Percentiles rank a stretch among this genome's conserved stretches.
phyloP scores from a whole-genome alignment of 129 eudicot genomes.

The Arctium minus region DNA sequence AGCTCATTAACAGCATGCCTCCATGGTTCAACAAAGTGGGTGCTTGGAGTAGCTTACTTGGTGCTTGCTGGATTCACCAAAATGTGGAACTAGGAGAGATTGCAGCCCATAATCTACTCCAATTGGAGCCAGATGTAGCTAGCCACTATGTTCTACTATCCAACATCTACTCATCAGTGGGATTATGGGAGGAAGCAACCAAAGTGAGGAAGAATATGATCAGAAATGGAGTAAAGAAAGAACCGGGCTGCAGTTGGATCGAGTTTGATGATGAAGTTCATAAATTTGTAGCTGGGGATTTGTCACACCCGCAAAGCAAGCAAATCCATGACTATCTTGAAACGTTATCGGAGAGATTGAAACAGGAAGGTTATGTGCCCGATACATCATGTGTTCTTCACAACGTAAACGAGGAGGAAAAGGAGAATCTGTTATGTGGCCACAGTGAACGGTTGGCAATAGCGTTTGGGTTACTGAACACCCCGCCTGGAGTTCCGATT shows the following conservation, averaged over 20 bases:
- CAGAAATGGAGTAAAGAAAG: conserved; percentile 64
- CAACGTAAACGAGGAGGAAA: conserved; percentile 70
- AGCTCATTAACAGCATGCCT: conserved; percentile 53
- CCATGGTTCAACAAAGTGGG: conserved; percentile 42
- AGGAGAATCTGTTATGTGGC: conserved; percentile 68
- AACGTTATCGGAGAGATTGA: conserved; percentile 50
- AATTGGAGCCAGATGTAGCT: conserved; percentile 68
- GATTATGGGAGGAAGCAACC: conserved; percentile 74
- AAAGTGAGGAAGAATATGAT: conserved; percentile 62
- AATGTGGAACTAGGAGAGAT: conserved; percentile 72
- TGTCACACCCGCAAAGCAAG: conserved; percentile 66
- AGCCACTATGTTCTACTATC: conserved; percentile 79
- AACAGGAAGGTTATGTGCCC: conserved; percentile 71
- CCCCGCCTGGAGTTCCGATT: conserved; percentile 60
- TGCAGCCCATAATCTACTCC: conserved; percentile 50
- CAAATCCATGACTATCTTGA: conserved; percentile 48
- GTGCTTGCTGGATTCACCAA: conserved; percentile 77
- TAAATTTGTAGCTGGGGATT: conserved; percentile 64
- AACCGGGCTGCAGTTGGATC: conserved; percentile 91
- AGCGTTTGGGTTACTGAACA: conserved; percentile 75
- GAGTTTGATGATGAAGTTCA: conserved; percentile 70
- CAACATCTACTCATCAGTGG: conserved; percentile 69
- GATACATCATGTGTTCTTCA: conserved; percentile 86
- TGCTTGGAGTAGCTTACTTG: conserved; percentile 86
- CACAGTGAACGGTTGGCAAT: conserved; percentile 82